Evolutionary conservation across 73 alveolate genomes (phyloP).

Genomic region (Breviolum minutum): DNA sequence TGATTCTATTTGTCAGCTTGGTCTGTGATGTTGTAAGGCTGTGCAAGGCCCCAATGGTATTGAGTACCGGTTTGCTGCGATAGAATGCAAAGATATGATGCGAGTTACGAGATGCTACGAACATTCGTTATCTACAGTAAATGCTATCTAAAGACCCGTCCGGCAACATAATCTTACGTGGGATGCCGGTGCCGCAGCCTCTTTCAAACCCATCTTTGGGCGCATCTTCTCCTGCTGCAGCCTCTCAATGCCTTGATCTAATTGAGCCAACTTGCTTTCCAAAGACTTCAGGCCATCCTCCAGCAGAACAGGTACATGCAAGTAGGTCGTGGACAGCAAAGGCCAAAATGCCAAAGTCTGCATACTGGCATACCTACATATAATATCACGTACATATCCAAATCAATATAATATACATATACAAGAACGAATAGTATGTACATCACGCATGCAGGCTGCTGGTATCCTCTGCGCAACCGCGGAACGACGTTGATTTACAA

Average conservation of each 20-base stretch:
- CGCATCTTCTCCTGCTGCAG: constrained; percentile 59
- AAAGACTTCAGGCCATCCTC: constrained; percentile 40
- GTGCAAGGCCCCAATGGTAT: not conserved
- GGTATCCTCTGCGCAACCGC: too few species aligned
- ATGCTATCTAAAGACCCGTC: not conserved
- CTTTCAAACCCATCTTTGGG: constrained; percentile 33
- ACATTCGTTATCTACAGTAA: not conserved
- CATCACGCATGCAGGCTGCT: too few species aligned
- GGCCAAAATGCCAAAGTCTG: too few species aligned
- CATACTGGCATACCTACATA: too few species aligned
- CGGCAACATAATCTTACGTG: not conserved
- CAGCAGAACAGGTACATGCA: not conserved
- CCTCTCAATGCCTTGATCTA: constrained; percentile 47
- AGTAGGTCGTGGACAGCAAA: too few species aligned
- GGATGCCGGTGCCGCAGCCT: not conserved
- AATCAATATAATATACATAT: too few species aligned
- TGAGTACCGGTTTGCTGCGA: not conserved
- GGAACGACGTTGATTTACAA: too few species aligned
- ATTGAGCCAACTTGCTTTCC: constrained; percentile 44
- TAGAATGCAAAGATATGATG: not conserved
- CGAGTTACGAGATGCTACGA: not conserved
- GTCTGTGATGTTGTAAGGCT: not conserved
- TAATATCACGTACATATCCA: too few species aligned
- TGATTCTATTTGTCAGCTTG: not conserved
- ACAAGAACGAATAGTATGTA: too few species aligned